Conservation (phyloP, 768 basidiomycete species). For the Russula compacta region DNA sequence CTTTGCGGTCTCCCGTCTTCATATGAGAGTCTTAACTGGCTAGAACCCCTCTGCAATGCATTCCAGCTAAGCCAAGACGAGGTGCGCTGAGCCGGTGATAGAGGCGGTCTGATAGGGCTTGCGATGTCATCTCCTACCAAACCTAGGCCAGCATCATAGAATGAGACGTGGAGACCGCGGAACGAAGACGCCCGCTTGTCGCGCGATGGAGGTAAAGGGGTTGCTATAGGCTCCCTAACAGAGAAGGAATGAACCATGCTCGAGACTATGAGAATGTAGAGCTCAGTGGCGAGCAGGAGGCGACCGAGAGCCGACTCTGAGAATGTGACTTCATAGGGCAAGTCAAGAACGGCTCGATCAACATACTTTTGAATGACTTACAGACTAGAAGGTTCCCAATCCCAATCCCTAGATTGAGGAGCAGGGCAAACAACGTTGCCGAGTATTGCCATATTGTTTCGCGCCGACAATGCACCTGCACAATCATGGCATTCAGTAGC, state of each 20-base stretch:
- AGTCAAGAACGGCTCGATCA: background rate
- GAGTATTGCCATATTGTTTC: slow-evolving; percentile 38
- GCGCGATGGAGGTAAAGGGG: background rate
- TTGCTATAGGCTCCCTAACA: background rate
- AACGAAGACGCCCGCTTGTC: slow-evolving; percentile 23
- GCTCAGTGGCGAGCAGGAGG: slow-evolving; percentile 50
- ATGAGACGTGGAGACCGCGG: slow-evolving; percentile 17
- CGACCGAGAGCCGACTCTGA: slow-evolving; percentile 64
- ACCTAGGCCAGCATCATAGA: background rate
- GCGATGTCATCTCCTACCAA: background rate
- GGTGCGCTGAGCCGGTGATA: background rate
- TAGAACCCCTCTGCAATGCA: slow-evolving; percentile 23
- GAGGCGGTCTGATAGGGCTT: background rate
- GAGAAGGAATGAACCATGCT: slow-evolving; percentile 41
- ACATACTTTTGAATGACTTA: slow-evolving; percentile 31
- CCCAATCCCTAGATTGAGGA: slow-evolving; percentile 43
- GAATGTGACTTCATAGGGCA: slow-evolving; percentile 44
- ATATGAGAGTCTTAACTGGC: slow-evolving; percentile 19
- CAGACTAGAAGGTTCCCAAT: slow-evolving; percentile 48
- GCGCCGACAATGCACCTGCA: slow-evolving; percentile 33
- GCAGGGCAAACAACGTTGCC: slow-evolving; percentile 42
- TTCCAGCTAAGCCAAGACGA: slow-evolving; percentile 33
- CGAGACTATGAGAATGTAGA: slow-evolving; percentile 55
- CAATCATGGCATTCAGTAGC: slow-evolving; percentile 45
- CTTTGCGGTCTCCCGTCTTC: slow-evolving; percentile 28